Conservation (phyloP, 106 monocot species). For the Ottelia alismoides region DNA sequence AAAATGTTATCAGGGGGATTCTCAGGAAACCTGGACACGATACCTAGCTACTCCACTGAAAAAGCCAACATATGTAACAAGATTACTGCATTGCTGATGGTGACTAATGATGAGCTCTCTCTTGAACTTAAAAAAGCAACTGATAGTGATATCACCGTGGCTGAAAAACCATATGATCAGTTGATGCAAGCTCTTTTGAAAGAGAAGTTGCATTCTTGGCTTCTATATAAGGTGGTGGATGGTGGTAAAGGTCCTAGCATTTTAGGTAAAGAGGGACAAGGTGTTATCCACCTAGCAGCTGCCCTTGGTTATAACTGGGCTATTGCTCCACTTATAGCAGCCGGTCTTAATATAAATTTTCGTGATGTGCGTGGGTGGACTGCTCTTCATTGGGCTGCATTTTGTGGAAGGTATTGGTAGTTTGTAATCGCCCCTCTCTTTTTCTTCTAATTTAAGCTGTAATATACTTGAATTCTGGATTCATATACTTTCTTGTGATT, state of each 20-base stretch:
- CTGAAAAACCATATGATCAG: constrained; percentile 24
- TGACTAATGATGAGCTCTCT: constrained; percentile 47
- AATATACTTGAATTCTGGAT: no score
- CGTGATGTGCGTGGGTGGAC: constrained; percentile 90
- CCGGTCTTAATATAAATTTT: constrained; percentile 80
- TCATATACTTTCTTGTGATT: constrained; percentile 15
- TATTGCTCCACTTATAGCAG: constrained; percentile 42
- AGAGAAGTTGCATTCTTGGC: constrained; percentile 68
- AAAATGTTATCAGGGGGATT: constrained; percentile 26
- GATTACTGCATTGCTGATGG: constrained; percentile 38
- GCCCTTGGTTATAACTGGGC: constrained; percentile 97
- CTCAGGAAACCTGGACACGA: constrained; percentile 7
- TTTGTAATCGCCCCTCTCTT: no score
- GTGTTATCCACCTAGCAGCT: constrained; percentile 82
- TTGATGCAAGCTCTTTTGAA: constrained; percentile 42
- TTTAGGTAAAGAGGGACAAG: constrained; percentile 76
- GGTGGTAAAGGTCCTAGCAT: constrained; percentile 71
- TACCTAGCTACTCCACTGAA: constrained; percentile 4
- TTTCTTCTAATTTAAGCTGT: no score
- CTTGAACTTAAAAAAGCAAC: constrained; percentile 19
- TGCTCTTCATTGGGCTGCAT: constrained; percentile 97
- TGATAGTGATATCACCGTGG: constrained; percentile 17
- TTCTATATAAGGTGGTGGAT: constrained; percentile 57
- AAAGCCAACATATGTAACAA: constrained; percentile 28
- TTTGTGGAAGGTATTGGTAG: constrained; percentile 86